Conservation (phyloP, 768 basidiomycete genomes). For the Mycena haematopus region DNA sequence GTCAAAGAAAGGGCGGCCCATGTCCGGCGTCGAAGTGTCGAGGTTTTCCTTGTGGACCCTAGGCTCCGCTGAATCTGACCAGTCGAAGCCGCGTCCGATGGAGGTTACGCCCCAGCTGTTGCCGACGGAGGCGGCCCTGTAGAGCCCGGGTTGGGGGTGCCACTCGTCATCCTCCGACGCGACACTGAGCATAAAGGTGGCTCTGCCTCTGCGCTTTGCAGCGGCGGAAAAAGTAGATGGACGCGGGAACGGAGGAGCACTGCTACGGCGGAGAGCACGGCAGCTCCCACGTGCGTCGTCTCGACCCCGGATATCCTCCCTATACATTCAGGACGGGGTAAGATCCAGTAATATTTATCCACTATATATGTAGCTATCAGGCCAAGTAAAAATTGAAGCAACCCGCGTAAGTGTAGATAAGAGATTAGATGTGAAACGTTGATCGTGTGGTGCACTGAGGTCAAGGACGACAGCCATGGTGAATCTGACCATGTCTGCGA, state of each 20-base stretch:
- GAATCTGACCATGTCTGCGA: too few relatives aligned
- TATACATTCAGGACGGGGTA: too few relatives aligned
- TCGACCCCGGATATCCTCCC: constrained; percentile 1
- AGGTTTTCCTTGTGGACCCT: constrained; percentile 12
- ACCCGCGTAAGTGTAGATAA: too few relatives aligned
- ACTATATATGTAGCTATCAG: too few relatives aligned
- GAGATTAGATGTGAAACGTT: too few relatives aligned
- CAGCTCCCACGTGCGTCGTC: not conserved
- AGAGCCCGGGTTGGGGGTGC: constrained; percentile 59
- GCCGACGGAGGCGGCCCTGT: constrained; percentile 70
- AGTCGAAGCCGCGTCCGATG: constrained; percentile 83
- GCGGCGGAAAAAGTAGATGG: constrained; percentile 7
- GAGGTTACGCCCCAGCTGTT: constrained; percentile 88
- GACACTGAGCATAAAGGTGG: constrained; percentile 47
- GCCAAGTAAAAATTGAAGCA: too few relatives aligned
- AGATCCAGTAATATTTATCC: too few relatives aligned
- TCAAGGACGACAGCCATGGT: too few relatives aligned
- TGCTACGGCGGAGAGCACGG: too few relatives aligned
- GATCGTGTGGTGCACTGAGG: too few relatives aligned
- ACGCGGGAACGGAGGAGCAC: constrained; percentile 1
- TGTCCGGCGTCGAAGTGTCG: constrained; percentile 29
- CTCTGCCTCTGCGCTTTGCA: constrained; percentile 10
- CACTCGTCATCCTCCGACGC: constrained; percentile 77
- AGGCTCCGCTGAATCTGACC: constrained; percentile 46
- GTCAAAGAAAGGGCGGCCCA: constrained; percentile 29